Percentiles rank a stretch among this genome's conserved stretches.
These are phyloP conservation scores for Galerina marginata DNA, from an alignment of 768 basidiomycete species.

Conservation along the genomic window DNA sequence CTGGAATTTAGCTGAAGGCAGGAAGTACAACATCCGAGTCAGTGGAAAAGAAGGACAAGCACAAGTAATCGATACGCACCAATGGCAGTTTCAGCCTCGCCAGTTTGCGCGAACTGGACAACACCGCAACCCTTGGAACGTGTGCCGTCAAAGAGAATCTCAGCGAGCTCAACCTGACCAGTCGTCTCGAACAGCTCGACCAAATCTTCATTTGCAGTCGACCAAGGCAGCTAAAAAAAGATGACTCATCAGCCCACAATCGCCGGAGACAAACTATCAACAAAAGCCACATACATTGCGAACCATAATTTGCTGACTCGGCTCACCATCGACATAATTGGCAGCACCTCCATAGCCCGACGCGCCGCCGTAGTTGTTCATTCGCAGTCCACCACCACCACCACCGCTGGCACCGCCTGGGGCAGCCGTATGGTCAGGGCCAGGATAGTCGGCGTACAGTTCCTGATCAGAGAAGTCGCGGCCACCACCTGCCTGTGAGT, in stretches of 20 bases:
- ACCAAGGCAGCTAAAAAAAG: slow-evolving; percentile 85
- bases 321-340: slow-evolving; percentile 68
- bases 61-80: slow-evolving; percentile 47
- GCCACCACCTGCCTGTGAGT: slow-evolving; percentile 48
- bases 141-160: slow-evolving; percentile 91
- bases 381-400: slow-evolving; percentile 32
- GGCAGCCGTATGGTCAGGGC: slow-evolving; percentile 73
- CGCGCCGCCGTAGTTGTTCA: slow-evolving; percentile 34
- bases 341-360: slow-evolving; percentile 40
- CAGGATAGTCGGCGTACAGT: slow-evolving; percentile 91
- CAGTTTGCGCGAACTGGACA: slow-evolving; percentile 88
- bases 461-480: slow-evolving; percentile 88
- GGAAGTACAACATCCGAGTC: background rate
- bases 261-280: background rate
- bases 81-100: slow-evolving; percentile 94
- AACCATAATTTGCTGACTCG: slow-evolving; percentile 97
- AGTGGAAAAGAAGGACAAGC: background rate
- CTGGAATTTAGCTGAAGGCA: slow-evolving; percentile 81
- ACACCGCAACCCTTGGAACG: slow-evolving; percentile 95
- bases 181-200: slow-evolving; percentile 99
- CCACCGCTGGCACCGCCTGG: slow-evolving; percentile 42
- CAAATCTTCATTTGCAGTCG: slow-evolving; percentile 97
- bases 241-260: background rate
- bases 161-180: slow-evolving; percentile 91
- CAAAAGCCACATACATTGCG: slow-evolving; percentile 80